Conservation (phyloP, 2,329 filamentous ascomycete genomes). For the Pleomassaria siparia region DNA sequence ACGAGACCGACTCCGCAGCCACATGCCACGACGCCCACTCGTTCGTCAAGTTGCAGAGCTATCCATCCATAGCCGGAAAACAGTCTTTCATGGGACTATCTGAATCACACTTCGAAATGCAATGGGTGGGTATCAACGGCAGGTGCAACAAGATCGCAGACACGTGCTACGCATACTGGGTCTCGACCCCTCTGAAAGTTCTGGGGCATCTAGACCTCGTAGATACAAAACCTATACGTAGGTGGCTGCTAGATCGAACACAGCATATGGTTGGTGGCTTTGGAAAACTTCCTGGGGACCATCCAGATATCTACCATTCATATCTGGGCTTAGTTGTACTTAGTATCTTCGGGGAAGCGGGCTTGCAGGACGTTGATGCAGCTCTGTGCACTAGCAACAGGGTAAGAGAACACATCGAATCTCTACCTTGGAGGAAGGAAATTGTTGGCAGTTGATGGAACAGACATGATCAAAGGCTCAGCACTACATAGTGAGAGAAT, state of each 20-base stretch:
- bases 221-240: constrained; percentile 62
- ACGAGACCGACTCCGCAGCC: constrained; percentile 42
- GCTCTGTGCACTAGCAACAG: constrained; percentile 73
- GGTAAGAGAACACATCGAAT: constrained; percentile 42
- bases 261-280: constrained; percentile 73
- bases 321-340: constrained; percentile 85
- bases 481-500: too few species aligned
- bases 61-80: constrained; percentile 29
- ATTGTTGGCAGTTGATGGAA: constrained; percentile 22
- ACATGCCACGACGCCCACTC: constrained; percentile 45
- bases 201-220: constrained; percentile 56
- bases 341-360: constrained; percentile 69
- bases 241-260: constrained; percentile 80
- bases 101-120: constrained; percentile 58
- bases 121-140: constrained; percentile 80
- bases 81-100: constrained; percentile 53
- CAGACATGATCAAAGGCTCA: too few species aligned
- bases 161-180: constrained; percentile 97
- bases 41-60: constrained; percentile 37
- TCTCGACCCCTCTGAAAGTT: constrained; percentile 60
- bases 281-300: constrained; percentile 49
- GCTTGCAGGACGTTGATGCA: constrained; percentile 71
- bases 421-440: constrained; percentile 39
- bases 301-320: constrained; percentile 76
- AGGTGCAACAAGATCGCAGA: constrained; percentile 89